These are phyloP conservation scores for Diaporthe vaccinii DNA, from an alignment of 2,329 filamentous ascomycete species.

Conservation along the genomic window DNA sequence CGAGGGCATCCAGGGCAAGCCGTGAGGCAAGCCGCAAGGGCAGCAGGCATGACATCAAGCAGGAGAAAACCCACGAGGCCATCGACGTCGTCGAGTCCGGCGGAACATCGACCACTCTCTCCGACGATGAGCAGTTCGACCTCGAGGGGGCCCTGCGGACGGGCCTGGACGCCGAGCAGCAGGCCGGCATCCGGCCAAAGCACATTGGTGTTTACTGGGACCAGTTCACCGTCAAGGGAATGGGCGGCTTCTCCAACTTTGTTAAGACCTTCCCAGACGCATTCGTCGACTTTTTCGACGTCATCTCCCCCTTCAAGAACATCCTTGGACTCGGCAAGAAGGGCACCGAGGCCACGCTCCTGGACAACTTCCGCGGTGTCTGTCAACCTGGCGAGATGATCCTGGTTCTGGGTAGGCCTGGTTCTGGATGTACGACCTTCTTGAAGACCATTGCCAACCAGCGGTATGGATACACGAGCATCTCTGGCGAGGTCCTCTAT, in stretches of 20 bases:
- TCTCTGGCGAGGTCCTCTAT: slow-evolving; percentile 80
- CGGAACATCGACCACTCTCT: slow-evolving; percentile 54
- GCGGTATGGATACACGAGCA: slow-evolving; percentile 66
- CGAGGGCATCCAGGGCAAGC: slow-evolving; percentile 61
- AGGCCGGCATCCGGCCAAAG: slow-evolving; percentile 85
- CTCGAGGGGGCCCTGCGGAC: slow-evolving; percentile 81
- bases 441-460: slow-evolving; percentile 78
- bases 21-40: slow-evolving; percentile 30
- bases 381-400: slow-evolving; percentile 90
- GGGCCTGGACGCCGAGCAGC: slow-evolving; percentile 76
- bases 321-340: slow-evolving; percentile 77
- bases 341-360: slow-evolving; percentile 78
- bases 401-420: slow-evolving; percentile 83
- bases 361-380: slow-evolving; percentile 79
- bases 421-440: slow-evolving; percentile 79
- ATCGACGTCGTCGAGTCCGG: slow-evolving; percentile 60
- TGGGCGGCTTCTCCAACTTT: slow-evolving; percentile 80
- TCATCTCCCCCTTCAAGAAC: slow-evolving; percentile 73
- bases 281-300: slow-evolving; percentile 81
- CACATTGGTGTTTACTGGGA: slow-evolving; percentile 87
- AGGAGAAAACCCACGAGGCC: slow-evolving; percentile 38
- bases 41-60: slow-evolving; percentile 47
- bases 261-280: slow-evolving; percentile 83
- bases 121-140: slow-evolving; percentile 75
- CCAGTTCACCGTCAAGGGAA: slow-evolving; percentile 79